These are phyloP conservation scores for Tricholoma flavovirens DNA, from an alignment of 768 basidiomycete genomes.

Conservation along the genomic window DNA sequence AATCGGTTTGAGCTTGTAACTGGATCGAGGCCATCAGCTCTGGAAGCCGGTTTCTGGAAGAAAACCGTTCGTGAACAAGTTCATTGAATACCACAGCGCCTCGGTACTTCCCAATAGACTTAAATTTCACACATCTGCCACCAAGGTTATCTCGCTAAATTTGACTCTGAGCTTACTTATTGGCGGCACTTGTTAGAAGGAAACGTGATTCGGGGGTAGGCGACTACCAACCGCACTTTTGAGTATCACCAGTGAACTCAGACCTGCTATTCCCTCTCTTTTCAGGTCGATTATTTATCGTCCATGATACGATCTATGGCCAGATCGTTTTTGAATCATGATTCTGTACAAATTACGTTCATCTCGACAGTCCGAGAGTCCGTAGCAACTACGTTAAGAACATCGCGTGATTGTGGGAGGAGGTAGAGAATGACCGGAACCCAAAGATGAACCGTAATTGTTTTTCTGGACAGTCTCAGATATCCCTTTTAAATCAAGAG, in stretches of 20 bases:
- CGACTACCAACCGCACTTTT: background rate
- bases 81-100: background rate
- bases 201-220: background rate
- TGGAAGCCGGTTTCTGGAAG: background rate
- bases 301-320: background rate
- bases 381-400: too few species aligned
- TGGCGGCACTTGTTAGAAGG: background rate
- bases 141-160: background rate
- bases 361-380: too few species aligned
- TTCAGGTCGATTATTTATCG: background rate
- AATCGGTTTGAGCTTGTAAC: conserved; percentile 35
- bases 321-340: too few species aligned
- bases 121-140: background rate
- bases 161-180: background rate
- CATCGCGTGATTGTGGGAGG: too few species aligned
- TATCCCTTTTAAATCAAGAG: background rate
- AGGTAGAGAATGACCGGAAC: too few species aligned
- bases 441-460: too few species aligned
- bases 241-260: background rate
- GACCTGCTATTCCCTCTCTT: background rate
- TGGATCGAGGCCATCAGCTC: background rate
- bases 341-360: too few species aligned
- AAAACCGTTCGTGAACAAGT: background rate
- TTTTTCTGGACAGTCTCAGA: too few species aligned
- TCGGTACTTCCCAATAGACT: background rate